Percentiles rank a stretch among this genome's conserved stretches.
Conservation (phyloP, 2,329 filamentous ascomycete genomes). For the Phaeophleospora eucalypticola region DNA sequence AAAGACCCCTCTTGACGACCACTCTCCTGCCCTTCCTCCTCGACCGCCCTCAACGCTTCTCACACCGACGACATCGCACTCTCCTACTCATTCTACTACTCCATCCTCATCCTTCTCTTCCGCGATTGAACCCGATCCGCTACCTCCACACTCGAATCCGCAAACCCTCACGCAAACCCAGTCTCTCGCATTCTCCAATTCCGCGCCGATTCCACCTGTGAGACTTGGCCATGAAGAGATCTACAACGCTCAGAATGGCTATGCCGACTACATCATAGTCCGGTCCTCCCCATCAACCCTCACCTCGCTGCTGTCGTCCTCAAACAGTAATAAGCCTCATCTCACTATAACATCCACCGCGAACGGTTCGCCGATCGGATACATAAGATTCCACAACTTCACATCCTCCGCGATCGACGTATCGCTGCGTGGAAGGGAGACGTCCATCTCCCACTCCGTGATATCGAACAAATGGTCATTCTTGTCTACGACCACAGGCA, state of each 20-base stretch:
- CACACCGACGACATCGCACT: conserved; percentile 2
- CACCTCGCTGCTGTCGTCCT: conserved; percentile 20
- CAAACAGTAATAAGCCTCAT: conserved; percentile 11
- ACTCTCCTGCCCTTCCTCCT: conserved; percentile 3
- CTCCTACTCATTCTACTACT: neutral
- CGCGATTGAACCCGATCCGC: conserved; percentile 18
- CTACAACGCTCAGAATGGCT: conserved; percentile 10
- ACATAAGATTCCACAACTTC: conserved; percentile 21
- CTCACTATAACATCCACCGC: conserved; percentile 15
- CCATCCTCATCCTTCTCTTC: neutral
- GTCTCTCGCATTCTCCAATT: conserved; percentile 14
- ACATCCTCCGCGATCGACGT: conserved; percentile 18
- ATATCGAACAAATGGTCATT: conserved; percentile 23
- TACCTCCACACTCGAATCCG: conserved; percentile 23
- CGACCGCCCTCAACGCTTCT: too few relatives aligned
- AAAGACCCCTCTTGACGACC: conserved; percentile 2
- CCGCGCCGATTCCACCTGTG: conserved; percentile 16
- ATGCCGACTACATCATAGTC: conserved; percentile 15
- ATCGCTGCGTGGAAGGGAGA: conserved; percentile 12
- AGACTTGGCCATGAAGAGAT: conserved; percentile 18
- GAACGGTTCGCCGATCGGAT: conserved; percentile 13
- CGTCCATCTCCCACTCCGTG: conserved; percentile 13
- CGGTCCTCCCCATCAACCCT: conserved; percentile 13
- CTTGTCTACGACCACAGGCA: conserved; percentile 8
- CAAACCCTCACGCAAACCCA: conserved; percentile 19